A percentile compares a stretch with the other conserved stretches of the same genome.
Evolutionary conservation across 1,284 basidiomycete genomes (phyloP).

Genomic region (Boletus mariae): DNA sequence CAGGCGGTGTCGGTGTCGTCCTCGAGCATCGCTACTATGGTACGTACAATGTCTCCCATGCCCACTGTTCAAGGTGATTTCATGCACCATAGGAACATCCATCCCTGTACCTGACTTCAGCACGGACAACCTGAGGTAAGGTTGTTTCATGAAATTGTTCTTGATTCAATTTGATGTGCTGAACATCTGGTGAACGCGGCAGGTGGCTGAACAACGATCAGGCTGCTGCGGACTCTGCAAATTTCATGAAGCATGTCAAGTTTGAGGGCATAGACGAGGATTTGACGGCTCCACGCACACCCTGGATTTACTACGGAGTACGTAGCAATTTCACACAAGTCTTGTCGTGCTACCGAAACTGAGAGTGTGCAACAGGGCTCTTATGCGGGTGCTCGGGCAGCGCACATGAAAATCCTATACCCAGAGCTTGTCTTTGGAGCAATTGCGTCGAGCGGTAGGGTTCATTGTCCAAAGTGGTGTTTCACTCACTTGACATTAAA

Average conservation of each 20-base stretch:
- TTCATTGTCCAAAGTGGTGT: slow-evolving; percentile 1
- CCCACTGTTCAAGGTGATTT: background rate
- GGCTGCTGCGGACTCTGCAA: slow-evolving; percentile 86
- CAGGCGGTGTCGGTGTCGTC: slow-evolving; percentile 82
- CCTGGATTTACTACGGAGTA: slow-evolving; percentile 95
- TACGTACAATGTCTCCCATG: slow-evolving; percentile 28
- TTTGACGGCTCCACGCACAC: slow-evolving; percentile 64
- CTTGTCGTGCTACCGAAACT: background rate
- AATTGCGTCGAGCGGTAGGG: slow-evolving; percentile 82
- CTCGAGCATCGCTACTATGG: slow-evolving; percentile 91
- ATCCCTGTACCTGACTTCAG: slow-evolving; percentile 77
- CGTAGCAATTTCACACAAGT: slow-evolving; percentile 15
- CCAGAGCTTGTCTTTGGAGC: slow-evolving; percentile 89
- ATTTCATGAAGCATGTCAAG: slow-evolving; percentile 82
- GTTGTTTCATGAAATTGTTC: background rate
- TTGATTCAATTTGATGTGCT: background rate
- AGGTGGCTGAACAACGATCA: slow-evolving; percentile 89
- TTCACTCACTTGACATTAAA: background rate
- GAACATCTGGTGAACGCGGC: slow-evolving; percentile 15
- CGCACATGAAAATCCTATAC: slow-evolving; percentile 87
- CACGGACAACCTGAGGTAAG: slow-evolving; percentile 71
- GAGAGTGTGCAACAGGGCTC: slow-evolving; percentile 52
- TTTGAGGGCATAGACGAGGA: slow-evolving; percentile 71
- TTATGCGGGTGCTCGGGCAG: slow-evolving; percentile 91
- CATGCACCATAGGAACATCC: slow-evolving; percentile 60